Conservation (phyloP, 2,329 filamentous ascomycete species). For the Macrophomina phaseolina region DNA sequence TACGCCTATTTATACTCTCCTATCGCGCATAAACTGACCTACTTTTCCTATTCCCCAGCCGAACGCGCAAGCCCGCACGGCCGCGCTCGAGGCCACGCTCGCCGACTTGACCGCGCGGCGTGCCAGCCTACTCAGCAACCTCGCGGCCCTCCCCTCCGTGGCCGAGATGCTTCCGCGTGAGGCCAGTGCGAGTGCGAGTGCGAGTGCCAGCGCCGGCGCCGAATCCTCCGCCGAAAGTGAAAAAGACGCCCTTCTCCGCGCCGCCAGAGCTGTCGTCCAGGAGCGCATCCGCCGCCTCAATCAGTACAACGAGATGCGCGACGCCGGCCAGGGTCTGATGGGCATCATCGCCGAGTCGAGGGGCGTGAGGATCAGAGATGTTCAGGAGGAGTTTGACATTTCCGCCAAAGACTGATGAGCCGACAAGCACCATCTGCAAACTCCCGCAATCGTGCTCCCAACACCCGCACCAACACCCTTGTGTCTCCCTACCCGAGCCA, state of each 20-base stretch:
- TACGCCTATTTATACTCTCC: not conserved
- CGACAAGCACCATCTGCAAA: not conserved
- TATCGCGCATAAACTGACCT: conserved; percentile 16
- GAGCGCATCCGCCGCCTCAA: conserved; percentile 70
- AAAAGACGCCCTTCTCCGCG: conserved; percentile 42
- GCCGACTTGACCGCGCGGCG: conserved; percentile 53
- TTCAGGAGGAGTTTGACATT: conserved; percentile 57
- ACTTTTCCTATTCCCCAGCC: not conserved
- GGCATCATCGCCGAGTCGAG: conserved; percentile 70
- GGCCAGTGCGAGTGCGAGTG: conserved; percentile 33
- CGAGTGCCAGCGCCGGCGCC: not conserved
- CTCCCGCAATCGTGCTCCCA: not conserved
- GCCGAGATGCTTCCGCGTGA: conserved; percentile 39
- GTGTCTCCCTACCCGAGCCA: not conserved
- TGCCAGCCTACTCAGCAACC: conserved; percentile 40
- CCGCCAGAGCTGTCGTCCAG: conserved; percentile 61
- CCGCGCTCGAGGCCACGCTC: conserved; percentile 50
- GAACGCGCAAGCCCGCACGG: not conserved
- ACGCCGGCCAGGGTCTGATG: conserved; percentile 69
- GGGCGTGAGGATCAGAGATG: conserved; percentile 59
- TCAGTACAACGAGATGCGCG: conserved; percentile 74
- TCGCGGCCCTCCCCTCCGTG: conserved; percentile 38
- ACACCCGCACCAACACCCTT: not conserved
- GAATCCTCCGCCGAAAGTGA: conserved; percentile 30
- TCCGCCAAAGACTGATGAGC: conserved; percentile 48